Conservation (phyloP, 208 protist species). For the Trypanosoma lewisi region DNA sequence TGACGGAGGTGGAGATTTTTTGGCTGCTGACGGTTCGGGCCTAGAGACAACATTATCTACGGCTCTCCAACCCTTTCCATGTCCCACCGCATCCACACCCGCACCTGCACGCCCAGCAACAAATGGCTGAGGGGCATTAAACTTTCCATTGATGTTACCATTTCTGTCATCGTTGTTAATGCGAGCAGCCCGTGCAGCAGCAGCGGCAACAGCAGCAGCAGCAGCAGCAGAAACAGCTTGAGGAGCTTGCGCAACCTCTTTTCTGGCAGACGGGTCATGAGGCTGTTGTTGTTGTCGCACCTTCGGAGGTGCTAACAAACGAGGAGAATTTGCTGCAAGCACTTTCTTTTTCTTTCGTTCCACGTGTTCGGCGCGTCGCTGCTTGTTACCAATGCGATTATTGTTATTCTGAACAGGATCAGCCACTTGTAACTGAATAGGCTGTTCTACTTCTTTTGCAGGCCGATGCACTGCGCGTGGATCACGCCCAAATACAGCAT, state of each 20-base stretch:
- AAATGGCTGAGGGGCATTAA: background rate
- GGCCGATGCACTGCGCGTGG: slow-evolving; percentile 13
- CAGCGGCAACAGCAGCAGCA: background rate
- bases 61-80: background rate
- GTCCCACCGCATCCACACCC: background rate
- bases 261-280: background rate
- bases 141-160: background rate
- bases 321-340: slow-evolving; percentile 1
- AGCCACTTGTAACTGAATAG: background rate
- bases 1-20: background rate
- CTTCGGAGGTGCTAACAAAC: background rate
- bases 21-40: background rate
- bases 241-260: background rate
- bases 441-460: background rate
- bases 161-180: background rate
- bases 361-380: background rate
- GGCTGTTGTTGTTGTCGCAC: background rate
- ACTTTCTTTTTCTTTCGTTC: background rate
- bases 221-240: background rate
- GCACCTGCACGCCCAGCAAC: background rate
- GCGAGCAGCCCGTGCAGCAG: background rate
- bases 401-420: slow-evolving; percentile 3
- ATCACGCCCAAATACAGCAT: slow-evolving; percentile 30
- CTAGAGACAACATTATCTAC: background rate
- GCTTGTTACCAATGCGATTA: background rate